Evolutionary conservation across 2,329 filamentous ascomycete species (phyloP).

Genomic region (Trichoderma brevicompactum): DNA sequence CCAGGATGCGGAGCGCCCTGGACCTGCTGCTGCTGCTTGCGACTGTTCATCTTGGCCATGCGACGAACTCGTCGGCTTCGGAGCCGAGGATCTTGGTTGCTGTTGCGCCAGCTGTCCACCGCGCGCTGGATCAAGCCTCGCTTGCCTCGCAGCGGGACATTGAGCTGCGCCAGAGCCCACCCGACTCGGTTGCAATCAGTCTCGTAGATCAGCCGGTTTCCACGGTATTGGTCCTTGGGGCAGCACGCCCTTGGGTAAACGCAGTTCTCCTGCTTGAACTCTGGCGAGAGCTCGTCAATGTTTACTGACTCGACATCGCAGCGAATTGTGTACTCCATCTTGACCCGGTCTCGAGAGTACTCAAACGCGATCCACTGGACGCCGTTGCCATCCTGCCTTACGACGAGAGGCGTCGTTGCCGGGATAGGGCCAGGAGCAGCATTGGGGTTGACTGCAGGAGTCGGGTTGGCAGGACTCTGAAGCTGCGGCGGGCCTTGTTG

Average conservation of each 20-base stretch:
- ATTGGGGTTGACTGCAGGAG: constrained; percentile 74
- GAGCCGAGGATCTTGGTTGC: constrained; percentile 92
- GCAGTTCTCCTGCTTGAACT: constrained; percentile 98
- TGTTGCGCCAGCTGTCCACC: constrained; percentile 98
- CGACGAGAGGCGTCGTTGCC: constrained; percentile 91
- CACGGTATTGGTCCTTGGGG: constrained; percentile 92
- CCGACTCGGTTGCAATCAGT: constrained; percentile 99
- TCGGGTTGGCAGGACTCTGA: constrained; percentile 45
- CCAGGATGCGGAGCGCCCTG: constrained; percentile 61
- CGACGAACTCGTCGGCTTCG: constrained; percentile 89
- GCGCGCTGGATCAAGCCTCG: constrained; percentile 94
- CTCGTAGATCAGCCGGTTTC: constrained; percentile 94
- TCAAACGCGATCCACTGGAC: constrained; percentile 99
- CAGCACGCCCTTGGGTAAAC: constrained; percentile 96
- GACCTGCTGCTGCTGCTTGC: constrained; percentile 69
- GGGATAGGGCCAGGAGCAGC: constrained; percentile 95
- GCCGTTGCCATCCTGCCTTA: constrained; percentile 92
- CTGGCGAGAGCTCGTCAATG: constrained; percentile 78
- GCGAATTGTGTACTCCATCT: constrained; percentile 99
- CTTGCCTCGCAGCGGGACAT: constrained; percentile 88
- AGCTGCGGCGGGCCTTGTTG: constrained; percentile 46
- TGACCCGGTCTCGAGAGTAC: constrained; percentile 94
- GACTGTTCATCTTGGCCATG: constrained; percentile 93
- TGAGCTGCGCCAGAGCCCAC: constrained; percentile 95
- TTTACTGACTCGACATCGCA: constrained; percentile 98